Conservation (phyloP, 225 moss, liverwort and hornwort genomes). For the Neckera pumila region DNA sequence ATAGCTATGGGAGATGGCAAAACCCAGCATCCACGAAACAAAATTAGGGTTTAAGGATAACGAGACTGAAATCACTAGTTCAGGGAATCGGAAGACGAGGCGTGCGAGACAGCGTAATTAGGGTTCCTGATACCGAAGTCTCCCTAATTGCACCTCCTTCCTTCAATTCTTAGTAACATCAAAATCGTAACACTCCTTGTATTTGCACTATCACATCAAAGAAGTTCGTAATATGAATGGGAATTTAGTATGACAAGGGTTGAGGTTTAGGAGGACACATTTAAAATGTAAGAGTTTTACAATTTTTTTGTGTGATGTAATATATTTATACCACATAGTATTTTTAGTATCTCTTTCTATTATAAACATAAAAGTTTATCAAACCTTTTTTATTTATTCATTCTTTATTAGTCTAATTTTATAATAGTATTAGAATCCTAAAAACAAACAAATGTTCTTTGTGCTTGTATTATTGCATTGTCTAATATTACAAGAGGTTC, state of each 20-base stretch:
- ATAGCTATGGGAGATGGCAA: background rate
- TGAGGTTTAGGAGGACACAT: background rate
- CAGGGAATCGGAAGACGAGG: too few relatives aligned
- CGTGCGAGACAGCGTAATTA: background rate
- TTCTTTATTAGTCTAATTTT: accelerated
- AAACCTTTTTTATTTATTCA: too few relatives aligned
- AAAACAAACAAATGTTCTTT: background rate
- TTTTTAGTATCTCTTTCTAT: background rate
- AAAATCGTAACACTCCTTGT: too few relatives aligned
- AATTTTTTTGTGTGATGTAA: too few relatives aligned
- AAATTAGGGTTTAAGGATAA: background rate
- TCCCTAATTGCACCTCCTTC: background rate
- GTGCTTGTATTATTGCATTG: background rate
- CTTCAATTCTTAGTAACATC: background rate
- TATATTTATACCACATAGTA: accelerated
- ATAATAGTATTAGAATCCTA: background rate
- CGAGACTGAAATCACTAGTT: background rate
- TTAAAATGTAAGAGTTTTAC: background rate
- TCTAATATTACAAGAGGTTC: background rate
- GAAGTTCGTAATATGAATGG: background rate
- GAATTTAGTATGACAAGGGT: background rate
- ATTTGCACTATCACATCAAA: background rate
- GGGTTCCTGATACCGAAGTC: background rate
- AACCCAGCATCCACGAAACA: background rate
- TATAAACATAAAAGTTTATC: background rate